A percentile compares a stretch with the other conserved stretches of the same genome.
phyloP scores from a whole-genome alignment of 768 basidiomycete genomes.

The Tylopilus rubrobrunneus region DNA sequence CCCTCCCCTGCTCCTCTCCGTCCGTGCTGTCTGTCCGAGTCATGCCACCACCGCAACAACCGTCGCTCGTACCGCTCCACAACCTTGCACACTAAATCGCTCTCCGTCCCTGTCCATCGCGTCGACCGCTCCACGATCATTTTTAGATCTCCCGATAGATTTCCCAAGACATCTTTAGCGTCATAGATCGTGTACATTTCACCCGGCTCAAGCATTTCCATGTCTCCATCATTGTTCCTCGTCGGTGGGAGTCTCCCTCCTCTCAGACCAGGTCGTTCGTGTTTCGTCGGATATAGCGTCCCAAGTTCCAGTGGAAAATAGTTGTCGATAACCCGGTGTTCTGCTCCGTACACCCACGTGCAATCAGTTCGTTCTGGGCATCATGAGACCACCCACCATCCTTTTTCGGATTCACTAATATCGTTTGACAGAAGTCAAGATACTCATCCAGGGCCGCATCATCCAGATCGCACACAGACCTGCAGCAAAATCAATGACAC shows the following conservation, averaged over 20 bases:
- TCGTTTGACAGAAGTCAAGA: constrained; percentile 58
- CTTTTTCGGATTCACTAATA: constrained; percentile 36
- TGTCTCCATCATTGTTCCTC: constrained; percentile 2
- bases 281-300: background rate
- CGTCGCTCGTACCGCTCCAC: constrained; percentile 68
- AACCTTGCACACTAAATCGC: constrained; percentile 48
- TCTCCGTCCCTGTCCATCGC: constrained; percentile 51
- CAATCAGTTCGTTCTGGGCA: constrained; percentile 10
- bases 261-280: background rate
- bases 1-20: constrained; percentile 4
- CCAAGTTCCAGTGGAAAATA: constrained; percentile 38
- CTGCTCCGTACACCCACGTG: constrained; percentile 13
- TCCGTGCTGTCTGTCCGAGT: constrained; percentile 16
- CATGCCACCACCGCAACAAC: constrained; percentile 47
- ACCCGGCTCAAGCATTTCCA: constrained; percentile 44
- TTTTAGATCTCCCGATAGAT: constrained; percentile 47
- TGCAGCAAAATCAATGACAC: constrained; percentile 24
- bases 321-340: constrained; percentile 33
- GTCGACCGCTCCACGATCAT: constrained; percentile 50
- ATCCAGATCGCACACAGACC: constrained; percentile 51
- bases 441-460: constrained; percentile 58
- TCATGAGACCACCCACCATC: constrained; percentile 22
- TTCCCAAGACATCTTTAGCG: constrained; percentile 62
- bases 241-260: constrained; percentile 12
- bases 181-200: constrained; percentile 62